phyloP scores from a whole-genome alignment of 2,329 filamentous ascomycete species.

The Fusarium burgessii region DNA sequence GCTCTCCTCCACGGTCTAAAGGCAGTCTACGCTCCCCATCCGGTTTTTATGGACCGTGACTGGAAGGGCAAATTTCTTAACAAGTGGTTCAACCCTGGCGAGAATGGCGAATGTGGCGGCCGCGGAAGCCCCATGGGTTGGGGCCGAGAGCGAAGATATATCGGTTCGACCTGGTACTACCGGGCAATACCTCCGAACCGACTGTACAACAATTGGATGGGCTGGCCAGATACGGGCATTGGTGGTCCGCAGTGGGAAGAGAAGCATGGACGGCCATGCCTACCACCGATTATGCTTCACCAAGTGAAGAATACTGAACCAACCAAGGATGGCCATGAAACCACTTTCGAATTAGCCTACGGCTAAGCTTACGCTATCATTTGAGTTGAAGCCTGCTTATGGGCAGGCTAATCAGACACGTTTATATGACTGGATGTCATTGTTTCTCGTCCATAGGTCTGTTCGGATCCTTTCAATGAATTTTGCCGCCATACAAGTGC shows the following conservation, averaged over 20 bases:
- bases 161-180: slow-evolving; percentile 72
- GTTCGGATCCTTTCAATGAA: slow-evolving; percentile 11
- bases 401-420: background rate
- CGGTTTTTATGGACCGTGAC: slow-evolving; percentile 81
- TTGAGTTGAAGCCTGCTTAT: background rate
- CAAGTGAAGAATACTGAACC: slow-evolving; percentile 69
- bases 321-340: slow-evolving; percentile 58
- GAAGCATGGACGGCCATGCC: slow-evolving; percentile 65
- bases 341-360: slow-evolving; percentile 54
- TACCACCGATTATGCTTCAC: slow-evolving; percentile 70
- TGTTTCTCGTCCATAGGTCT: slow-evolving; percentile 14
- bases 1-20: slow-evolving; percentile 83
- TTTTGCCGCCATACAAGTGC: slow-evolving; percentile 19
- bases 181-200: slow-evolving; percentile 67
- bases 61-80: slow-evolving; percentile 69
- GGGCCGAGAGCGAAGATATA: slow-evolving; percentile 68
- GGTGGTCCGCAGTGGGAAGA: slow-evolving; percentile 69
- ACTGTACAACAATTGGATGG: slow-evolving; percentile 73
- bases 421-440: slow-evolving; percentile 13
- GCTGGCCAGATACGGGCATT: slow-evolving; percentile 66
- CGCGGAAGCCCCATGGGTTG: slow-evolving; percentile 69
- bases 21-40: slow-evolving; percentile 81
- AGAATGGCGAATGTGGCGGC: slow-evolving; percentile 65
- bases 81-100: slow-evolving; percentile 71
- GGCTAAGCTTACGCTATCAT: slow-evolving; percentile 46